These are phyloP conservation scores for Dalbergia oliveri DNA, from an alignment of 306 rosid genomes.

Conservation along the genomic window DNA sequence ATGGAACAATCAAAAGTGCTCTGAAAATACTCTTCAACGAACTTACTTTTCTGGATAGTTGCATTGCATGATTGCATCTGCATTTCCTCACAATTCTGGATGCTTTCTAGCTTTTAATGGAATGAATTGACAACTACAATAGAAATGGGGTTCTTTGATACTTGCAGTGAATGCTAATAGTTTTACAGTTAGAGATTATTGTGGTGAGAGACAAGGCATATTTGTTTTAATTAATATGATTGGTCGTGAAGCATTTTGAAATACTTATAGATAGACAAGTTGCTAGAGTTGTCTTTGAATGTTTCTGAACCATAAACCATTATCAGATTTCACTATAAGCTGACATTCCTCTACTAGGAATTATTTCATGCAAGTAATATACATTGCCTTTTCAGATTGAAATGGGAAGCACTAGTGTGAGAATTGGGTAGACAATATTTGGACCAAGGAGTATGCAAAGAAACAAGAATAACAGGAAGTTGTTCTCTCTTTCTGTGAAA, in stretches of 20 bases:
- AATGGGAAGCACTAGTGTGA: constrained; percentile 90
- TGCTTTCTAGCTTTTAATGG: constrained; percentile 12
- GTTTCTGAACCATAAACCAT: background rate
- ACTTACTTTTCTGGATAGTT: constrained; percentile 19
- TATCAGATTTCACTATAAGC: constrained; percentile 2
- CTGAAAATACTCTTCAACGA: constrained; percentile 9
- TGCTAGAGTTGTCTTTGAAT: background rate
- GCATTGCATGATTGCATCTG: constrained; percentile 14
- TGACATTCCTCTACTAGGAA: constrained; percentile 18
- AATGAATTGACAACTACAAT: constrained; percentile 9
- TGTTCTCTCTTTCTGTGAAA: constrained; percentile 16
- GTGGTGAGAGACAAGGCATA: constrained; percentile 16
- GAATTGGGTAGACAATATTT: constrained; percentile 91
- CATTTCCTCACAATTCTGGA: background rate
- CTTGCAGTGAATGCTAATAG: background rate
- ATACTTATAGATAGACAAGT: background rate
- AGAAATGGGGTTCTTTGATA: constrained; percentile 10
- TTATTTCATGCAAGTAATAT: background rate
- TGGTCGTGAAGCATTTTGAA: constrained; percentile 35
- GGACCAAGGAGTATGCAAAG: constrained; percentile 94
- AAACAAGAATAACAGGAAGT: constrained; percentile 50
- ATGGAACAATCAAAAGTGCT: constrained; percentile 43
- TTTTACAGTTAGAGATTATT: constrained; percentile 6
- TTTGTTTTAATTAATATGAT: constrained; percentile 5
- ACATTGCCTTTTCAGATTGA: constrained; percentile 72